Evolutionary conservation across 176 grass and related monocot species (phyloP).

Genomic region (Phyllostachys edulis): DNA sequence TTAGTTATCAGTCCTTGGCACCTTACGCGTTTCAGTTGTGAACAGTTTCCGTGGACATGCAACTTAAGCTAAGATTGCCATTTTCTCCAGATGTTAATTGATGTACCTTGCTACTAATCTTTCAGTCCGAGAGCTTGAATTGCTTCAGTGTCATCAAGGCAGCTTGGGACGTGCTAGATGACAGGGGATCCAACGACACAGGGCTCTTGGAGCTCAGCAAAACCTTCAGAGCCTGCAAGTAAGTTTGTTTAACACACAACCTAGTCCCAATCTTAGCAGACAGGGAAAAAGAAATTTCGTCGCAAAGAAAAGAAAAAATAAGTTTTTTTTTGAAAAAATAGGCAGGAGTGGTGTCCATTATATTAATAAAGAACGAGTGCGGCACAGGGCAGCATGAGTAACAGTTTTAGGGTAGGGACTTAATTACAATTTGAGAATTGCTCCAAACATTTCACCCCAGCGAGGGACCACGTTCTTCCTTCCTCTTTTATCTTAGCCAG

Average conservation of each 20-base stretch:
- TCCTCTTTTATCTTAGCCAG: too few relatives aligned
- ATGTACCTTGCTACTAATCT: slow-evolving; percentile 21
- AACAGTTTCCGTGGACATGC: not conserved
- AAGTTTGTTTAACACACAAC: slow-evolving; percentile 26
- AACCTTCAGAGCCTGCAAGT: slow-evolving; percentile 91
- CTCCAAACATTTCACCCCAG: too few relatives aligned
- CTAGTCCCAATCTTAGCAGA: not conserved
- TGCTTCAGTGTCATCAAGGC: slow-evolving; percentile 84
- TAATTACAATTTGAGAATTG: too few relatives aligned
- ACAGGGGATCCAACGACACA: slow-evolving; percentile 45
- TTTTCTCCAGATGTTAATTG: not conserved
- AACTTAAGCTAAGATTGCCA: not conserved
- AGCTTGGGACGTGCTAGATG: slow-evolving; percentile 65
- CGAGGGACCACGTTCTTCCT: too few relatives aligned
- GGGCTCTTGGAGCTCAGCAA: slow-evolving; percentile 72
- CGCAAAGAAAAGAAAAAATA: too few relatives aligned
- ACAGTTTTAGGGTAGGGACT: too few relatives aligned
- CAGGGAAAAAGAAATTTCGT: not conserved
- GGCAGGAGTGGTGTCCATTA: too few relatives aligned
- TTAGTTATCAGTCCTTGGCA: not conserved
- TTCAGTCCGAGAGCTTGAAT: slow-evolving; percentile 86
- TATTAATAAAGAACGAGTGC: too few relatives aligned
- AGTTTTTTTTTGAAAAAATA: too few relatives aligned
- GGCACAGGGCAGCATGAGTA: too few relatives aligned
- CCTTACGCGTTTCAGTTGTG: not conserved